Evolutionary conservation across 345 rosid genomes (phyloP), one percentile per base, ranked within the genome.

Genomic region (Brassica napus): DNA sequence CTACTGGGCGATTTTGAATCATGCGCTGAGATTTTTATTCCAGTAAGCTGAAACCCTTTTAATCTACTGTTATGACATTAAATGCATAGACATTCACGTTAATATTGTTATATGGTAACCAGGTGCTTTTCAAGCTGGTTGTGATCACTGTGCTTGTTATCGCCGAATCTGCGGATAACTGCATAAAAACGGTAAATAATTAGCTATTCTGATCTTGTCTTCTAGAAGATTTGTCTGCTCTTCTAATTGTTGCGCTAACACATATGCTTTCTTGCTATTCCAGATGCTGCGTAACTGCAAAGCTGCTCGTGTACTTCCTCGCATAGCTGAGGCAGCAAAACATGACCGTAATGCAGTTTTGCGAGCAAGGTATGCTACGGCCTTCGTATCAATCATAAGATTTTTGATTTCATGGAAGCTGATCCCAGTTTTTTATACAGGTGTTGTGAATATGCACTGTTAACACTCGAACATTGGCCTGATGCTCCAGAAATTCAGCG

Each of bases 71-170:
- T 28, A 47, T 72, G 31, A 58, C 66, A 82, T 77, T 28, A 4
- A 71, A 63, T 63, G 63, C 79, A 68, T 39, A 76, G 66, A 72
- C 68, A 37, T 15, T 79, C 31, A 11, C 76, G 52, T 81, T 84
- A 79, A 83, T 76, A 74, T 71, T 75, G 65, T 77, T 74, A 67
- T 73, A 81, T 88, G 84, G 80, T 88, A 71, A 86, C 85, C 94
- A 95, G 99, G 98, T 91, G 71, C 98, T 95, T 86, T 95, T 95
- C 93, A 95, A 95, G 97, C 87, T 95, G 79, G 99, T 95, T 82
- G 99, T 95, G 90, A 95, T 95, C 69, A 95, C 99, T 83, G 99
- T 93, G 72, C 99, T 95, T 85, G 99, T 95, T 79, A 95, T 95
- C 88, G 97, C 96, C 82, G 99, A 95, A 84, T 95, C 99, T 76